These are phyloP conservation scores for Musa troglodytarum DNA, from an alignment of 176 grass and related monocot species.

Conservation along the genomic window DNA sequence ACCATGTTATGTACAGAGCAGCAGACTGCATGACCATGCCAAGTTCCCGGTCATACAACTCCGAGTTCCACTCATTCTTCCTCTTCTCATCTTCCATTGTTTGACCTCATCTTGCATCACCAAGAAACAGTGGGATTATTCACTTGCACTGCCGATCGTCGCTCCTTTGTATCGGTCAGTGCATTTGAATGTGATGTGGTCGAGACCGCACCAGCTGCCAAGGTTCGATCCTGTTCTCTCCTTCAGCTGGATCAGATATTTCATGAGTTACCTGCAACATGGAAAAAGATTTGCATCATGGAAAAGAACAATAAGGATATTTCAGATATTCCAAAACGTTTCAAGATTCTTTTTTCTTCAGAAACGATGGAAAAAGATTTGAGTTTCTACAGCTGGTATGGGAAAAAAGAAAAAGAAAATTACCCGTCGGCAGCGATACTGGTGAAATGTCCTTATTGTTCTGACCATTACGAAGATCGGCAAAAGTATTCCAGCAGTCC, in stretches of 20 bases:
- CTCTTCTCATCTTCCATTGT: no score
- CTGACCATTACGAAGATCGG: constrained; percentile 43
- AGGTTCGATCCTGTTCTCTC: background rate
- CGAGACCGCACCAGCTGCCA: background rate
- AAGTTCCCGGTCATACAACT: background rate
- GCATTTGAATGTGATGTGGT: background rate
- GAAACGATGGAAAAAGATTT: background rate
- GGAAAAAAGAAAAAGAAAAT: background rate
- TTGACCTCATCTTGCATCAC: no score
- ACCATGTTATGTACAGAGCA: background rate
- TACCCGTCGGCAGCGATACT: constrained; percentile 19
- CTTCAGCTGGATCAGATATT: background rate
- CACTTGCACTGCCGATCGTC: background rate
- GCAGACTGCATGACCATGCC: background rate
- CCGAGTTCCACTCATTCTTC: no score
- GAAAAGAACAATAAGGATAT: no score
- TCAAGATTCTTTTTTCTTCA: background rate
- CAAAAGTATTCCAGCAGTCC: constrained; percentile 41
- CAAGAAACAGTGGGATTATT: background rate
- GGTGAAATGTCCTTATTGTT: constrained; percentile 30
- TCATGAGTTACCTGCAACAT: background rate
- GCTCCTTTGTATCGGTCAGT: background rate
- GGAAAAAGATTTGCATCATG: no score
- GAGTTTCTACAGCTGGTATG: no score
- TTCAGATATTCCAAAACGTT: background rate